Evolutionary conservation across 2,329 filamentous ascomycete species (phyloP).

Genomic region (Aspergillus japonicus): DNA sequence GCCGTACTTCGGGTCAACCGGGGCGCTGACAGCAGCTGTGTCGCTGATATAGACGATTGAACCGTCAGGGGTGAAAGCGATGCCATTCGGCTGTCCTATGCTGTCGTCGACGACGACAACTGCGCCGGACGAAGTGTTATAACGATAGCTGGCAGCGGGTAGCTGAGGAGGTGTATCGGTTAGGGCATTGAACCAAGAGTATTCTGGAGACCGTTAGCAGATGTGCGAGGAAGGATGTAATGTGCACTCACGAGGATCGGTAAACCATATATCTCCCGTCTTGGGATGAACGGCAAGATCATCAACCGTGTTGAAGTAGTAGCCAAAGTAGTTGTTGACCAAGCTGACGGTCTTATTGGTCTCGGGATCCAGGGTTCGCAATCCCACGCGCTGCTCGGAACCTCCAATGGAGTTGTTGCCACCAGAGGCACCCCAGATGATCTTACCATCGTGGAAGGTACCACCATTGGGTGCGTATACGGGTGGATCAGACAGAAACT

Average conservation of each 20-base stretch:
- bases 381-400: constrained; percentile 40
- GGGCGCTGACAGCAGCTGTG: constrained; percentile 31
- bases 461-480: constrained; percentile 48
- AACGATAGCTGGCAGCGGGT: constrained; percentile 42
- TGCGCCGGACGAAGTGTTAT: constrained; percentile 41
- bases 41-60: constrained; percentile 49
- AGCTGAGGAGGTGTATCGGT: constrained; percentile 38
- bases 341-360: constrained; percentile 44
- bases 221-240: not conserved
- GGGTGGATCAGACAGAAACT: constrained; percentile 43
- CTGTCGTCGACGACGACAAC: constrained; percentile 44
- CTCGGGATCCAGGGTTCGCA: constrained; percentile 46
- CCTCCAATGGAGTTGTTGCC: constrained; percentile 39
- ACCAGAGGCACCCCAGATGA: constrained; percentile 42
- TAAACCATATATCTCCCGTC: constrained; percentile 52
- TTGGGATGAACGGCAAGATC: constrained; percentile 37
- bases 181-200: constrained; percentile 38
- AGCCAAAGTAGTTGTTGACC: constrained; percentile 50
- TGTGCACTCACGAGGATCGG: constrained; percentile 40
- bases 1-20: constrained; percentile 22
- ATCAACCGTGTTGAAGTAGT: constrained; percentile 21
- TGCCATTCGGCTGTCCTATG: constrained; percentile 46
- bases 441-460: constrained; percentile 40
- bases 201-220: constrained; percentile 21
- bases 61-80: constrained; percentile 46